Evolutionary conservation across 192 early-diverging fungal genomes (phyloP), one percentile per base, ranked within the genome.

Genomic region (Linnemannia elongata): DNA sequence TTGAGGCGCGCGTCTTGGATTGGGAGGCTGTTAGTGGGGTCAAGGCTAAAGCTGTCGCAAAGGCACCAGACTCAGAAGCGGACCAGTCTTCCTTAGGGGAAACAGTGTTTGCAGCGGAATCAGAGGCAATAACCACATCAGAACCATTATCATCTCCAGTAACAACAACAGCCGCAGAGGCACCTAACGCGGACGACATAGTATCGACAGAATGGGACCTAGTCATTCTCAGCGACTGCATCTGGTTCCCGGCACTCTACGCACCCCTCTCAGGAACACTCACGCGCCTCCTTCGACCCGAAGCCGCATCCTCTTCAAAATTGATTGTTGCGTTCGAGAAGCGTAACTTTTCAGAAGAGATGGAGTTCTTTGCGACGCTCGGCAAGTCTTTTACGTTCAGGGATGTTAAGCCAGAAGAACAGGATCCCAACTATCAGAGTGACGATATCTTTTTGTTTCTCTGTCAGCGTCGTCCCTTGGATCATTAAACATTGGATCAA

Each of bases 381-480:
- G 80, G 82, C 27, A 84, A 83, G 33, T 70, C 70, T 9, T 89
- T 82, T 42, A 69, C 76, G 2, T 89, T 89, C 57, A 71, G 74
- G 41, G 82, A 89, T 76, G 74, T 89, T 18, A 89, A 83, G 41
- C 76, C 78, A 7, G 83, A 83, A 39, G 88, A 89, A 27, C 82
- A 85, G 55, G 83, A 89, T 63, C 45, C 74, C 4, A 78, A 42
- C 18, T 89, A 85, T 49, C 88, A 89, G 39, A 89, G 88, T 30
- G 88, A 89, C 10, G 88, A 89, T 68, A 89, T 89, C 42, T 89
- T 66, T 27, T 73, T 89, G 17, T 89, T 89, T 72, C 44, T 78
- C 7, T 81, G 85, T 38, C 79, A 81, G 45, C 75, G 79, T 52
- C 75, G 78, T 15, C 33, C 68, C 69, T 80, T 17, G 47, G 33